Conservation (phyloP, 371 early-diverging fungal genomes). For the Blakeslea trispora region DNA sequence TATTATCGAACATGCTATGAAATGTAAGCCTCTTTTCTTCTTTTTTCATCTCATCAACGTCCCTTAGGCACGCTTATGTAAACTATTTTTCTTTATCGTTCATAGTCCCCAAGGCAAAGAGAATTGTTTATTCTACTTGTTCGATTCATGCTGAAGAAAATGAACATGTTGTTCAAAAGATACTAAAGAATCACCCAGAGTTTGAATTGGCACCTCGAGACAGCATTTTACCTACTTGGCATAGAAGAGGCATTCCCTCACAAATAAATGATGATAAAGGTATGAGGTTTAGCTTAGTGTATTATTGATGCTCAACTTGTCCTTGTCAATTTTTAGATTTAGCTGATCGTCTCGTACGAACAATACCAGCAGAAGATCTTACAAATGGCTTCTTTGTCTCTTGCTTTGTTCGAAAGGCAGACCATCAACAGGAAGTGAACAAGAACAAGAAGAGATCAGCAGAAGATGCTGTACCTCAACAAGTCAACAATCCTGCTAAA, state of each 20-base stretch:
- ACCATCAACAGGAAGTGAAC: not conserved
- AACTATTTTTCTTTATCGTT: constrained; percentile 9
- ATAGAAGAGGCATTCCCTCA: constrained; percentile 64
- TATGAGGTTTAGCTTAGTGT: no score
- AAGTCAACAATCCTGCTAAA: not conserved
- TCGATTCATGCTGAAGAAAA: constrained; percentile 95
- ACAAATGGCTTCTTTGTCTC: constrained; percentile 91
- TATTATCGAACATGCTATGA: constrained; percentile 69
- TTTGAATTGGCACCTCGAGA: constrained; percentile 64
- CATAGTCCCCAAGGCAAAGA: constrained; percentile 73
- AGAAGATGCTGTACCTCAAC: constrained; percentile 2
- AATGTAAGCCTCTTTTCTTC: constrained; percentile 71
- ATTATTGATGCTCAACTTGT: no score
- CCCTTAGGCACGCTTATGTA: no score
- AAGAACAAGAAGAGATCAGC: constrained; percentile 7
- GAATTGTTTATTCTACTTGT: constrained; percentile 95
- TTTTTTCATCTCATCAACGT: no score
- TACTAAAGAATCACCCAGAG: constrained; percentile 50
- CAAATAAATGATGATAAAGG: constrained; percentile 42
- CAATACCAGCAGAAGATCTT: constrained; percentile 66
- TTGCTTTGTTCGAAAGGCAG: constrained; percentile 63
- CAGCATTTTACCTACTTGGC: constrained; percentile 74
- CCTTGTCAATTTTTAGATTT: no score
- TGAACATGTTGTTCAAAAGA: constrained; percentile 86
- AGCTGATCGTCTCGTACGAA: constrained; percentile 67